These are phyloP conservation scores for Saccharomycopsis schoenii DNA, from an alignment of 805 yeast genomes.

Conservation along the genomic window DNA sequence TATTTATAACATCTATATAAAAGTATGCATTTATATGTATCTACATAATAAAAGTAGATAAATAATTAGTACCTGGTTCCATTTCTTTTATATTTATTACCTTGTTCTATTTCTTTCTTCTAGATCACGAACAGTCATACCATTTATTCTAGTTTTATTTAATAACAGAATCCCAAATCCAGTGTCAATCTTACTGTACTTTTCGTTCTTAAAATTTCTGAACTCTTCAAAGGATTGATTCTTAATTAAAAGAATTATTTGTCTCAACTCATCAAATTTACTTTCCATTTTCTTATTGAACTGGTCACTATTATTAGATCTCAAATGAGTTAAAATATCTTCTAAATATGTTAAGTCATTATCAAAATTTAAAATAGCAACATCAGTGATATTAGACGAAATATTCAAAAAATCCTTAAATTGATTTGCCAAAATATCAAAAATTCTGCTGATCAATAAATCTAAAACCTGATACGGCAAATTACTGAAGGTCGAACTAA, in stretches of 20 bases:
- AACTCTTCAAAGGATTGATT: conserved; percentile 27
- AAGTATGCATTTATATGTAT: too few relatives aligned
- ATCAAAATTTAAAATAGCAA: conserved; percentile 64
- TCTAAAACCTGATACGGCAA: conserved; percentile 72
- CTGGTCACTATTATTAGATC: conserved; percentile 13
- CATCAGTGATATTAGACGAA: conserved; percentile 43
- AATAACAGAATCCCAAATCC: conserved; percentile 13
- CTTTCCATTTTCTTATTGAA: conserved; percentile 3
- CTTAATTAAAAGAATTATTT: conserved; percentile 62
- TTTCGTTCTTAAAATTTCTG: conserved; percentile 12
- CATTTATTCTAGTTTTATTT: conserved; percentile 14
- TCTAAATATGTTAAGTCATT: conserved; percentile 74
- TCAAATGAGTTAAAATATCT: conserved; percentile 27
- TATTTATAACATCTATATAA: too few relatives aligned
- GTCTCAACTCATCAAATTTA: conserved; percentile 48
- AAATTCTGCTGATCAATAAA: conserved; percentile 73
- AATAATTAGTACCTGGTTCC: neutral
- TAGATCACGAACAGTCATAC: conserved; percentile 11
- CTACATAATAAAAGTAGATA: too few relatives aligned
- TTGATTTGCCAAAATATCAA: conserved; percentile 71
- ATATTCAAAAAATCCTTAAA: conserved; percentile 51
- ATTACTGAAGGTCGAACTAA: conserved; percentile 72
- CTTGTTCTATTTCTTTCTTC: neutral
- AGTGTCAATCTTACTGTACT: conserved; percentile 13
- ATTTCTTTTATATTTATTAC: neutral